These are phyloP conservation scores for Martiniozyma abietophila DNA, from an alignment of 805 yeast genomes.

Conservation along the genomic window DNA sequence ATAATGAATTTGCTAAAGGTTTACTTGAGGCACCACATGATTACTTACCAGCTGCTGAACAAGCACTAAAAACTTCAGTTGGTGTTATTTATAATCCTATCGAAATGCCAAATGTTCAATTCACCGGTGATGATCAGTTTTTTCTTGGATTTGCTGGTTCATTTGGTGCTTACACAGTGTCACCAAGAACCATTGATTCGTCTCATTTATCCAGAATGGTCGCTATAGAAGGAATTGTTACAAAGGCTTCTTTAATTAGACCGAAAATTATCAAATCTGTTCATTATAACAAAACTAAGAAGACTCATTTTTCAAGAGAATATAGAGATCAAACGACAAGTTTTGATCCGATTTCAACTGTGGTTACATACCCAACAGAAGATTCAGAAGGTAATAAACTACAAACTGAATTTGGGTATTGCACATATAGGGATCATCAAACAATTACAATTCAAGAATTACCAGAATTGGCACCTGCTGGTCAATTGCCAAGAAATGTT, in stretches of 20 bases:
- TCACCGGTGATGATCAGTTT: slow-evolving; percentile 54
- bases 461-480: slow-evolving; percentile 98
- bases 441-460: slow-evolving; percentile 89
- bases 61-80: slow-evolving; percentile 76
- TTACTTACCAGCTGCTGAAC: slow-evolving; percentile 79
- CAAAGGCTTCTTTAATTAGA: slow-evolving; percentile 84
- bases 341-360: slow-evolving; percentile 71
- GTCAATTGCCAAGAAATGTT: slow-evolving; percentile 88
- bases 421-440: slow-evolving; percentile 91
- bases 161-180: slow-evolving; percentile 78
- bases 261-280: slow-evolving; percentile 89
- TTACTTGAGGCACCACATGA: slow-evolving; percentile 71
- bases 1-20: slow-evolving; percentile 65
- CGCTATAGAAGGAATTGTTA: slow-evolving; percentile 90
- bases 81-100: slow-evolving; percentile 59
- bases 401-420: slow-evolving; percentile 84
- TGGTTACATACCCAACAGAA: slow-evolving; percentile 86
- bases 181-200: slow-evolving; percentile 82
- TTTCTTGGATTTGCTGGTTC: slow-evolving; percentile 82
- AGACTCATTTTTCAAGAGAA: slow-evolving; percentile 81
- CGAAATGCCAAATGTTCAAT: slow-evolving; percentile 40
- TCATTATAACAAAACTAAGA: slow-evolving; percentile 81
- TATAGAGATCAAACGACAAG: slow-evolving; percentile 90
- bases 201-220: slow-evolving; percentile 70
- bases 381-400: slow-evolving; percentile 87